Percentiles rank a stretch among this genome's conserved stretches.
phyloP scores from a whole-genome alignment of 2,329 filamentous ascomycete genomes.

The Thielaviopsis cerberus region DNA sequence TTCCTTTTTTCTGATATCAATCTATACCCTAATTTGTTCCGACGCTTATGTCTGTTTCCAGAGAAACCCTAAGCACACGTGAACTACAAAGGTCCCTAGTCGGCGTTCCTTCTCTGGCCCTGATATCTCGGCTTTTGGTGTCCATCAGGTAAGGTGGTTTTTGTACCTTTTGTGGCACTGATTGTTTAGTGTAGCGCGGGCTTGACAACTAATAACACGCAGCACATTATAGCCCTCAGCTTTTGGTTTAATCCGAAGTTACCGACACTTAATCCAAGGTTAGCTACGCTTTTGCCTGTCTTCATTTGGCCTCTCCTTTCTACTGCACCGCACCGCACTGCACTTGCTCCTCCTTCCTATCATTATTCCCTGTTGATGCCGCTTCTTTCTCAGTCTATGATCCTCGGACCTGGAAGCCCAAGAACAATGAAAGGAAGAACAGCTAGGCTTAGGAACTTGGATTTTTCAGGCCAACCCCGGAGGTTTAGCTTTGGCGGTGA shows the following conservation, averaged over 20 bases:
- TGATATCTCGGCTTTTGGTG: neutral
- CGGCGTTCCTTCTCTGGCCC: neutral
- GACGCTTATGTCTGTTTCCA: too few relatives aligned
- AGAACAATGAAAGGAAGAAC: too few relatives aligned
- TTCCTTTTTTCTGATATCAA: neutral
- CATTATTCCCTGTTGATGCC: too few relatives aligned
- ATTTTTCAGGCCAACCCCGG: neutral
- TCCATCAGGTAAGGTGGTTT: neutral
- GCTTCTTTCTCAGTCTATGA: too few relatives aligned
- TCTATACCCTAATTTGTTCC: neutral
- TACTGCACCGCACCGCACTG: neutral
- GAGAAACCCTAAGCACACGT: neutral
- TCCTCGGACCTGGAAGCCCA: too few relatives aligned
- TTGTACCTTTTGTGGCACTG: neutral
- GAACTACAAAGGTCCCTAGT: too few relatives aligned
- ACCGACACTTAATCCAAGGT: neutral
- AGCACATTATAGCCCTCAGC: neutral
- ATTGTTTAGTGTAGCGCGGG: neutral
- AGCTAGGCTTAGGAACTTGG: neutral
- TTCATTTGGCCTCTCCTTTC: neutral
- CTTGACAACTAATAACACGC: neutral
- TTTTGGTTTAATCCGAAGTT: neutral
- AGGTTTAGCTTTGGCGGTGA: too few relatives aligned
- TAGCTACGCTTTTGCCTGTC: neutral
- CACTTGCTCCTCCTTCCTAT: neutral